A percentile compares a stretch with the other conserved stretches of the same genome.
These are phyloP conservation scores for Penicillium mononematosum DNA, from an alignment of 495 filamentous ascomycete species.

Conservation along the genomic window DNA sequence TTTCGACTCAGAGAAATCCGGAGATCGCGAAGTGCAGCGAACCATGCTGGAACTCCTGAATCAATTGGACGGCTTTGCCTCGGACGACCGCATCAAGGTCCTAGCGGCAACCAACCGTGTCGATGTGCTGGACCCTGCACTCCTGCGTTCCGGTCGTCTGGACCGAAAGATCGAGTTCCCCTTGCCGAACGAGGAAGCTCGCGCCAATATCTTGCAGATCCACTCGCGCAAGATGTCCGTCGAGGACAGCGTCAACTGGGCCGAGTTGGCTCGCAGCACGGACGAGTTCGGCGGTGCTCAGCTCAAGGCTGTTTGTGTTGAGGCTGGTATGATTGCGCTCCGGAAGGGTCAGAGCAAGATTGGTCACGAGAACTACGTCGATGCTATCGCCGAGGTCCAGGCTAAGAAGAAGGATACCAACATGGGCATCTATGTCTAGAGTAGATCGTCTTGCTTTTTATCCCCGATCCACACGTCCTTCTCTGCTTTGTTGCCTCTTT, in stretches of 20 bases:
- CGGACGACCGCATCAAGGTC: constrained; percentile 98
- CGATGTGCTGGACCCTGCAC: constrained; percentile 92
- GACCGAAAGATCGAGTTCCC: constrained; percentile 99
- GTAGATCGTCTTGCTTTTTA: constrained; percentile 10
- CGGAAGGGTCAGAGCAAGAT: constrained; percentile 91
- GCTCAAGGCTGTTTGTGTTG: constrained; percentile 97
- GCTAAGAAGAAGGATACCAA: constrained; percentile 94
- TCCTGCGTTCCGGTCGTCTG: constrained; percentile 89
- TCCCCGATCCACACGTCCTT: constrained; percentile 9
- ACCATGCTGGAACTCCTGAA: constrained; percentile 99
- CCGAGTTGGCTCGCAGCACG: constrained; percentile 91
- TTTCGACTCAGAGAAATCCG: constrained; percentile 98
- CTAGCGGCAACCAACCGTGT: constrained; percentile 97
- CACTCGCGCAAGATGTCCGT: constrained; percentile 99
- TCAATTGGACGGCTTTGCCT: constrained; percentile 97
- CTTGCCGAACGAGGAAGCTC: constrained; percentile 96
- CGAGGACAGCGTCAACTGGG: constrained; percentile 91
- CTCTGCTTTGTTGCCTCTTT: constrained; percentile 11
- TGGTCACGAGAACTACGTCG: constrained; percentile 97
- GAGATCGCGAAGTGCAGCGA: constrained; percentile 96
- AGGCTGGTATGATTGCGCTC: constrained; percentile 98
- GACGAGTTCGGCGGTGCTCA: constrained; percentile 98
- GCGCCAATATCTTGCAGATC: constrained; percentile 95
- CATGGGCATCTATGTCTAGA: constrained; percentile 55
- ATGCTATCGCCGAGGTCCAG: constrained; percentile 96